These are phyloP conservation scores for Trichophyton verrucosum DNA, from an alignment of 2,329 filamentous ascomycete genomes.

Conservation along the genomic window DNA sequence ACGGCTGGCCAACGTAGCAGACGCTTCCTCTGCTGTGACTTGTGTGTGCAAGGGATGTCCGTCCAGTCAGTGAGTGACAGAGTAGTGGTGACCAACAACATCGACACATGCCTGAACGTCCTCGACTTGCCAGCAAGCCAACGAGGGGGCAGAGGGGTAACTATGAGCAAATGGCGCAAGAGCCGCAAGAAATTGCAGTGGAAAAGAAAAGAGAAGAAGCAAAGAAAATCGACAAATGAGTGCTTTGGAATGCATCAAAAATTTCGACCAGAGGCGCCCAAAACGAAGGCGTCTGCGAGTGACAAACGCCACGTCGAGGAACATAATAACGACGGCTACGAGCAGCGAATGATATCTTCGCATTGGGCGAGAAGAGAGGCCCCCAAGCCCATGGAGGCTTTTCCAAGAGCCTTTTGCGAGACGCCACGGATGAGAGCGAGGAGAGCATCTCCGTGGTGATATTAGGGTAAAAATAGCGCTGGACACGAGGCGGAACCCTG, in stretches of 20 bases:
- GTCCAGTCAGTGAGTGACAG: not conserved
- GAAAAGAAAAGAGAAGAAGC: not conserved
- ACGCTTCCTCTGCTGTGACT: not conserved
- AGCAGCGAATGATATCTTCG: not conserved
- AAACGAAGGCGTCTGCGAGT: not conserved
- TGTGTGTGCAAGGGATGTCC: not conserved
- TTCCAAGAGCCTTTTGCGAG: not conserved
- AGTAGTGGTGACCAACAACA: not conserved
- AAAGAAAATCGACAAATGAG: not conserved
- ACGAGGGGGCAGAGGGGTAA: not conserved
- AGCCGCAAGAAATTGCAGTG: not conserved
- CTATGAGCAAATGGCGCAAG: constrained; percentile 47
- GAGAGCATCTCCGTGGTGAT: not conserved
- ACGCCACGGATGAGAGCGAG: not conserved
- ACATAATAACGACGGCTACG: not conserved
- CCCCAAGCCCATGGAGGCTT: not conserved
- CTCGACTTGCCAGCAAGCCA: too few species aligned
- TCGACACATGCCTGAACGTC: too few species aligned
- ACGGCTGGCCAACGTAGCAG: constrained; percentile 51
- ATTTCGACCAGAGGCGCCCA: not conserved
- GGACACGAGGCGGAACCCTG: not conserved
- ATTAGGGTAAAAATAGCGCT: constrained; percentile 1
- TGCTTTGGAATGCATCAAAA: not conserved
- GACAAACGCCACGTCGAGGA: not conserved
- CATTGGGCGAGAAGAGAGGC: not conserved